Conservation (phyloP, 768 basidiomycete species). For the Russula abietina region DNA sequence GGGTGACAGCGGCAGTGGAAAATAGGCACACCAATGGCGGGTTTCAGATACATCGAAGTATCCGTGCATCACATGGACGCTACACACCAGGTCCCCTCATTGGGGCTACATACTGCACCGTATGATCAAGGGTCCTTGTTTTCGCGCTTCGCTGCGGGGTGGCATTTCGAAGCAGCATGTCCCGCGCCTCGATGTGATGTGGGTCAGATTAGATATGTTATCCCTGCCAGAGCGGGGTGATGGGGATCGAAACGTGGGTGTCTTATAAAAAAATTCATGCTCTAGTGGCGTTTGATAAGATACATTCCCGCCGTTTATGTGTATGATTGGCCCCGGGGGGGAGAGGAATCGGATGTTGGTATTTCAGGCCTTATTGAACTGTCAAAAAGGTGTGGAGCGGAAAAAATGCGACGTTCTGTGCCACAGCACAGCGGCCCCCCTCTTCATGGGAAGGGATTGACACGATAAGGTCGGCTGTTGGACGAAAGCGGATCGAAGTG, state of each 20-base stretch:
- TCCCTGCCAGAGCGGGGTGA: background rate
- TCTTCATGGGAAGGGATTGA: background rate
- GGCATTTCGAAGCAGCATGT: background rate
- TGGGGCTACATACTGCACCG: background rate
- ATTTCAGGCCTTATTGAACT: background rate
- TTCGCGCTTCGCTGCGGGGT: background rate
- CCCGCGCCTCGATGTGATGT: slow-evolving; percentile 14
- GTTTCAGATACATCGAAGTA: background rate
- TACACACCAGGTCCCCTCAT: background rate
- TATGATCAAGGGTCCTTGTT: background rate
- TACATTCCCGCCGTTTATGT: too few species aligned
- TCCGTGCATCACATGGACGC: background rate
- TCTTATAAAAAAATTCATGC: too few species aligned
- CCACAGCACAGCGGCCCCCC: background rate
- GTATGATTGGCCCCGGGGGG: background rate
- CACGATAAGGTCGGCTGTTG: background rate
- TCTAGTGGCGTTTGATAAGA: slow-evolving; percentile 18
- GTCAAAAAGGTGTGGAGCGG: background rate
- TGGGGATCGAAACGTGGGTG: slow-evolving; percentile 3
- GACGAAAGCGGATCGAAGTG: too few species aligned
- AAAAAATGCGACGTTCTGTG: background rate
- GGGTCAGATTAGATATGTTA: background rate
- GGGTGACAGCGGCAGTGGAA: background rate
- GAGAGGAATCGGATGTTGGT: background rate
- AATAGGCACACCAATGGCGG: background rate